Evolutionary conservation across 2,329 filamentous ascomycete species (phyloP).

Genomic region (Xylaria sp.): DNA sequence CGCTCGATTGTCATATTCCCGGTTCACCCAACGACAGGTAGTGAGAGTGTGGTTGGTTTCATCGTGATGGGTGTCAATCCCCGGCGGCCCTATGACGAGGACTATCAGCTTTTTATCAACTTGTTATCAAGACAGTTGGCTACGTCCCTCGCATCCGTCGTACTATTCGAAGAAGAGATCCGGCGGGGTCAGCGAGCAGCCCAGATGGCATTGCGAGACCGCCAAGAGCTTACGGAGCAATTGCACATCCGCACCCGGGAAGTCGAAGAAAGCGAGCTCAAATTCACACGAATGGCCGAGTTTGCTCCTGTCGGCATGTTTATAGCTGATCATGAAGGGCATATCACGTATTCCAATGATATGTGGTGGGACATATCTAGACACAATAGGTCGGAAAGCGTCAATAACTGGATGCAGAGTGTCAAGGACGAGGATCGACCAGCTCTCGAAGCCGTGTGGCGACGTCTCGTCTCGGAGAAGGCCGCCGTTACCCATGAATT

Average conservation of each 20-base stretch:
- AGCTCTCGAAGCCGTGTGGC: slow-evolving; percentile 70
- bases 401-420: slow-evolving; percentile 77
- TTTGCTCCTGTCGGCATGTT: slow-evolving; percentile 87
- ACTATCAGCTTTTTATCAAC: slow-evolving; percentile 82
- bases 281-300: slow-evolving; percentile 86
- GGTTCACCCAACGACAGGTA: slow-evolving; percentile 77
- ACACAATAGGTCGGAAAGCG: slow-evolving; percentile 69
- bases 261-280: slow-evolving; percentile 75
- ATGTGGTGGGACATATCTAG: slow-evolving; percentile 80
- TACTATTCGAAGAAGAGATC: slow-evolving; percentile 86
- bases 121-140: slow-evolving; percentile 79
- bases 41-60: slow-evolving; percentile 79
- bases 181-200: slow-evolving; percentile 78
- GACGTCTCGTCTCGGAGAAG: slow-evolving; percentile 68
- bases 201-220: slow-evolving; percentile 78
- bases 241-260: slow-evolving; percentile 73
- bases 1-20: slow-evolving; percentile 80
- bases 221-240: slow-evolving; percentile 80
- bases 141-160: slow-evolving; percentile 83
- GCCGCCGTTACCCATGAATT: slow-evolving; percentile 77
- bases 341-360: slow-evolving; percentile 84
- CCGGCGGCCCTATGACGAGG: slow-evolving; percentile 80
- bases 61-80: slow-evolving; percentile 84
- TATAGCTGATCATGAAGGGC: slow-evolving; percentile 77
- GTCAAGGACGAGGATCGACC: slow-evolving; percentile 74